Percentiles rank a stretch among this genome's conserved stretches.
These are phyloP conservation scores for Fusarium tricinctum DNA, from an alignment of 2,329 filamentous ascomycete genomes.

Conservation along the genomic window DNA sequence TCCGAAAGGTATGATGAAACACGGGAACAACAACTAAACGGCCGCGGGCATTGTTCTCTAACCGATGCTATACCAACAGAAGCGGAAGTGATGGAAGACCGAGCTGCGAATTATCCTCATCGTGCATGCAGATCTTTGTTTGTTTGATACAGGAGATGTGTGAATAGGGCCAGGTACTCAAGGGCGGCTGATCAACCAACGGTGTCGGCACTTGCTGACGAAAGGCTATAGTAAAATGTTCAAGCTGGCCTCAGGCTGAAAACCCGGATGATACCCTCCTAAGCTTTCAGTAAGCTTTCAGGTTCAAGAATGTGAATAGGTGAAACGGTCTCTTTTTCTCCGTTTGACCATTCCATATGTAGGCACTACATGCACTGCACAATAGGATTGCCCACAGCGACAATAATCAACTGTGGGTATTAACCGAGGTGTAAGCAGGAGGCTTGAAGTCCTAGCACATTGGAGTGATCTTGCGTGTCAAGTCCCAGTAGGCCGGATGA, in stretches of 20 bases:
- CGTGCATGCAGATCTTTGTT: slow-evolving; percentile 10
- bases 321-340: slow-evolving; percentile 1
- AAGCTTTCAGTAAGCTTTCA: not conserved
- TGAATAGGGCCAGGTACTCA: not conserved
- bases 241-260: not conserved
- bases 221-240: slow-evolving; percentile 26
- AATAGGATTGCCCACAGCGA: not conserved
- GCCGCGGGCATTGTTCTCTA: slow-evolving; percentile 20
- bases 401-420: slow-evolving; percentile 4
- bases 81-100: slow-evolving; percentile 1
- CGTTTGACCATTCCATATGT: not conserved
- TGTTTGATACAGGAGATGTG: slow-evolving; percentile 4
- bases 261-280: slow-evolving; percentile 9
- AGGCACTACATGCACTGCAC: not conserved
- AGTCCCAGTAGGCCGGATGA: slow-evolving; percentile 43
- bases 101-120: slow-evolving; percentile 8
- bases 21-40: slow-evolving; percentile 9
- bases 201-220: slow-evolving; percentile 26
- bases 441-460: slow-evolving; percentile 1
- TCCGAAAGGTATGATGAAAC: slow-evolving; percentile 20
- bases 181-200: slow-evolving; percentile 14
- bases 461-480: not conserved
- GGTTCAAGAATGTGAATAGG: slow-evolving; percentile 5
- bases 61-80: not conserved
- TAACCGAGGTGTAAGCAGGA: not conserved